Base-by-base conservation (phyloP, 208 protist genomes). In the Acanthamoeba divionensis region DNA sequence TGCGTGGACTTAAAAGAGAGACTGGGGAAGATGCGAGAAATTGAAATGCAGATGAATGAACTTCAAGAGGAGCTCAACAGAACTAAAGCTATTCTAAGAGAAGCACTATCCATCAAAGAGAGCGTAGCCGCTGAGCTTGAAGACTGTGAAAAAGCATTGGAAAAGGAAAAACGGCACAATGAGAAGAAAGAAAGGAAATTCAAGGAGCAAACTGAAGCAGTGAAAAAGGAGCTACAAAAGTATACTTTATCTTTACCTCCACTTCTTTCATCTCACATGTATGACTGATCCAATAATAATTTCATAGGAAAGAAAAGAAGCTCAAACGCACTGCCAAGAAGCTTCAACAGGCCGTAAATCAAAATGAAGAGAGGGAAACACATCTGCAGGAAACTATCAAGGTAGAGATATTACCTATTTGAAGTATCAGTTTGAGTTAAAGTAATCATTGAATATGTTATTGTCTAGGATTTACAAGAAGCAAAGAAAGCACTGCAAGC, bases 211-310 rank as follows among this genome's bases (percentile, higher is more conserved):
- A 29, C 63, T 33, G 73, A 83, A 15, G 18, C 41, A 21, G 50
- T 62, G 50, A 83, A 83, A 54, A 83, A 63, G 29, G 73, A 83
- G 15, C 73, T 83, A 31, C 73, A 83, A 54, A 47, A 54, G 41
- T 75, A 48, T 9, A n/a, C 5, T 15, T 29, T 15, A 31, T 21
- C 26, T 36, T 24, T n/a, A n/a, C n/a, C n/a, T n/a, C n/a, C n/a
- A n/a, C n/a, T n/a, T n/a, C n/a, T n/a, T n/a, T n/a, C n/a, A n/a
- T n/a, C n/a, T n/a, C n/a, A n/a, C n/a, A n/a, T n/a, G n/a, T n/a
- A n/a, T n/a, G n/a, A n/a, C n/a, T n/a, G n/a, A n/a, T n/a, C n/a
- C n/a, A n/a, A n/a, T n/a, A n/a, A n/a, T n/a, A n/a, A n/a, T n/a
- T n/a, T n/a, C n/a, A n/a, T n/a, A 73, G 65, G 47, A 52, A 26